These are phyloP conservation scores for Picochlorum sp. DNA, from an alignment of 139 green algal genomes.

Conservation along the genomic window DNA sequence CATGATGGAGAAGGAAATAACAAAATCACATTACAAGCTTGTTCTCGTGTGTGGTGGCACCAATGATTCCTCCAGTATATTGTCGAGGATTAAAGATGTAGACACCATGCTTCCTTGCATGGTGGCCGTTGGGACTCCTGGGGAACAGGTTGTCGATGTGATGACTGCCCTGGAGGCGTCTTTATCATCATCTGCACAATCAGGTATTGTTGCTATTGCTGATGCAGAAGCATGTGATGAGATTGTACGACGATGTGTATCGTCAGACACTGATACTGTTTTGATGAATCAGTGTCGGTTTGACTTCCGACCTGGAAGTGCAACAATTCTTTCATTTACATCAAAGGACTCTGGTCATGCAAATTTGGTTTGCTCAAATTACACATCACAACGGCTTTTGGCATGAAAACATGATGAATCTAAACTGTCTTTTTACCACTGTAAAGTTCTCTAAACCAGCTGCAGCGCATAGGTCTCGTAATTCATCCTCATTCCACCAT, in stretches of 20 bases:
- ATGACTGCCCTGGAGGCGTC: constrained; percentile 10
- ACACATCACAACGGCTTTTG: background rate
- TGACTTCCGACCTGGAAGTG: no score
- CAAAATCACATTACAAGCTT: background rate
- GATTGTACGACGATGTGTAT: constrained; percentile 5
- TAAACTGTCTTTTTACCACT: constrained; percentile 30
- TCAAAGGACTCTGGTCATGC: background rate
- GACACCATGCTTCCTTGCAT: background rate
- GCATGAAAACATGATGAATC: constrained; percentile 82
- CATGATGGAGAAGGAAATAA: constrained; percentile 5
- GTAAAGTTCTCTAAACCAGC: constrained; percentile 59
- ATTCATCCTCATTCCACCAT: constrained; percentile 80
- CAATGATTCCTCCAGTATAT: background rate
- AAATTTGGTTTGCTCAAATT: no score
- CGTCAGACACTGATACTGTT: no score
- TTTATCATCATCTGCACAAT: constrained; percentile 3
- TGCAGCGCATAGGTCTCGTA: constrained; percentile 55
- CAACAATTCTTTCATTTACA: no score
- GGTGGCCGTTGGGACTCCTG: constrained; percentile 7
- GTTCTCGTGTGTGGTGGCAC: constrained; percentile 2
- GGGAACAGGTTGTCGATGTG: constrained; percentile 7
- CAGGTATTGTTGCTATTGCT: constrained; percentile 13
- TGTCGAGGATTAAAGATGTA: background rate
- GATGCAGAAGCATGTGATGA: constrained; percentile 16
- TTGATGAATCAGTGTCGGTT: no score